Percentiles rank a stretch among this genome's conserved stretches.
Evolutionary conservation across 495 filamentous ascomycete genomes (phyloP).

Genomic region (Terfezia boudieri): DNA sequence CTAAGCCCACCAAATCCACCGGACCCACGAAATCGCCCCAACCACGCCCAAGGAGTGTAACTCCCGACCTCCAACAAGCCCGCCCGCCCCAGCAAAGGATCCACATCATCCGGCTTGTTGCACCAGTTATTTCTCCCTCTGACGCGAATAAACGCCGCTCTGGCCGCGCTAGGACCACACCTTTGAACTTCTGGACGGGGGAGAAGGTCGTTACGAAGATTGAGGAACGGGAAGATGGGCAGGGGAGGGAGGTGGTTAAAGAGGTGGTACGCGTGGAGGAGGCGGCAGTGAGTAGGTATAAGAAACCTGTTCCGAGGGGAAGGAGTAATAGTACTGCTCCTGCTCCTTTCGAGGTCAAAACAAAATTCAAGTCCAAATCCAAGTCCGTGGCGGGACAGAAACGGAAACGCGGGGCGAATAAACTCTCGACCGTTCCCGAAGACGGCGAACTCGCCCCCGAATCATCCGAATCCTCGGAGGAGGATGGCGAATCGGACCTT

Average conservation of each 20-base stretch:
- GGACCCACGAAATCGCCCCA: background rate
- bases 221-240: conserved; percentile 22
- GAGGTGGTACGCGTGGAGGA: conserved; percentile 45
- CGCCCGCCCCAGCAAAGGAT: conserved; percentile 7
- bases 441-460: conserved; percentile 16
- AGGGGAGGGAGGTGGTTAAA: conserved; percentile 36
- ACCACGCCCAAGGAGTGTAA: background rate
- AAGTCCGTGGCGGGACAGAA: background rate
- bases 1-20: background rate
- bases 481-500: conserved; percentile 15
- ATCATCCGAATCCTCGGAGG: conserved; percentile 19
- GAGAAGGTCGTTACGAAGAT: conserved; percentile 41
- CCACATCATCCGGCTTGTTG: background rate
- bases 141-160: conserved; percentile 29
- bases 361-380: conserved; percentile 19
- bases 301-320: conserved; percentile 25
- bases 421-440: conserved; percentile 8
- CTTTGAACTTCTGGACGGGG: conserved; percentile 70
- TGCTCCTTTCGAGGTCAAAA: conserved; percentile 27
- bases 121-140: conserved; percentile 6
- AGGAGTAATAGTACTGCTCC: conserved; percentile 22
- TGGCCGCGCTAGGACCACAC: conserved; percentile 40
- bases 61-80: background rate
- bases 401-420: background rate
- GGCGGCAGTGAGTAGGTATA: conserved; percentile 27